Evolutionary conservation across 2,329 filamentous ascomycete genomes (phyloP).

Genomic region (Aureobasidium sp.): DNA sequence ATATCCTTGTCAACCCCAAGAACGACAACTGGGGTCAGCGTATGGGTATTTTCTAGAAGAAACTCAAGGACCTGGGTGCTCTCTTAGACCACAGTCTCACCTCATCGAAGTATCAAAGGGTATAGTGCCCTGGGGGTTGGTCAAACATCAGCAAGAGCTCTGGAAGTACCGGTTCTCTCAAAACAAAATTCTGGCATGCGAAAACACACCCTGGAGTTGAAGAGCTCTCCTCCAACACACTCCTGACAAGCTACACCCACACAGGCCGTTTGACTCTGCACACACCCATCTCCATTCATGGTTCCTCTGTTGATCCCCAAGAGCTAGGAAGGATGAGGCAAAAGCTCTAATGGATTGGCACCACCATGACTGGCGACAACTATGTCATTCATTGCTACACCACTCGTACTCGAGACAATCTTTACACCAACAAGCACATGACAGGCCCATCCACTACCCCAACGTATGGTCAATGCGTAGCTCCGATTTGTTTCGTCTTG

Average conservation of each 20-base stretch:
- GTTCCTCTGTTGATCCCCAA: background rate
- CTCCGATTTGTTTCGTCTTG: background rate
- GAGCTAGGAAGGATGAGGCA: background rate
- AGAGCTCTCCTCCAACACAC: background rate
- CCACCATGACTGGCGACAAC: background rate
- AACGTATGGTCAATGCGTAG: background rate
- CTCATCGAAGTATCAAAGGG: background rate
- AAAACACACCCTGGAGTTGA: too few species aligned
- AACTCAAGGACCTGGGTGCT: background rate
- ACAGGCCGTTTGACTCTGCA: background rate
- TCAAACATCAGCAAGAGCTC: too few species aligned
- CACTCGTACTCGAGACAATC: background rate
- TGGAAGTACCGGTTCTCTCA: too few species aligned
- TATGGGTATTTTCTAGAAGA: conserved; percentile 59
- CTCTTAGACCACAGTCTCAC: background rate
- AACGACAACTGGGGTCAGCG: conserved; percentile 68
- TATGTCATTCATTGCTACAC: too few species aligned
- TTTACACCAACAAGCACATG: background rate
- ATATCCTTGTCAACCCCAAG: conserved; percentile 58
- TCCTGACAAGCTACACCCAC: background rate
- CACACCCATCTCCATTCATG: background rate
- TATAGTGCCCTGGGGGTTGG: too few species aligned
- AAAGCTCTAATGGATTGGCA: background rate
- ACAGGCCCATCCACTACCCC: background rate
- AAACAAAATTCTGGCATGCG: too few species aligned